A percentile compares a stretch with the other conserved stretches of the same genome.
These are phyloP conservation scores for Lipomyces starkeyi DNA, from an alignment of 805 yeast genomes.

Conservation along the genomic window DNA sequence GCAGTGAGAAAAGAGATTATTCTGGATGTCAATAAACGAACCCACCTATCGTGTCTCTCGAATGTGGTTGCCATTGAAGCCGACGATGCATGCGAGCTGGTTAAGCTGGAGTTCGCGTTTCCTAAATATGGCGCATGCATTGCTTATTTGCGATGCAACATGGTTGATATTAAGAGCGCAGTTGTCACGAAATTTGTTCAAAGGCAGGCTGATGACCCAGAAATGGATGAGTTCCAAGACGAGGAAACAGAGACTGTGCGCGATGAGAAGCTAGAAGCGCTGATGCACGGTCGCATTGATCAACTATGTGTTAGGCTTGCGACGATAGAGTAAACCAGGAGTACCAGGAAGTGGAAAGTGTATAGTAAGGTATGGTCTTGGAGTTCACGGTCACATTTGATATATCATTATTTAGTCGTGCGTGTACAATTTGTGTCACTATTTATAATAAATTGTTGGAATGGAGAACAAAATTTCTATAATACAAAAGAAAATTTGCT, in stretches of 20 bases:
- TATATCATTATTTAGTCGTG: neutral
- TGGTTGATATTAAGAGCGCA: constrained; percentile 19
- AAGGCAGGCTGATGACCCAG: neutral
- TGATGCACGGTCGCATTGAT: constrained; percentile 26
- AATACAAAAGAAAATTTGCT: neutral
- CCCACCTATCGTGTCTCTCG: constrained; percentile 27
- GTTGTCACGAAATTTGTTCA: constrained; percentile 7
- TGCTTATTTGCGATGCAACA: constrained; percentile 30
- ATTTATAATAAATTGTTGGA: neutral
- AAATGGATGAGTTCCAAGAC: constrained; percentile 9
- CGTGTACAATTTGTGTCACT: neutral
- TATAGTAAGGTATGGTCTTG: neutral
- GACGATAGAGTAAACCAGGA: neutral
- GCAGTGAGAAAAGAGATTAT: constrained; percentile 23
- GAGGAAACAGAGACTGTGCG: constrained; percentile 11
- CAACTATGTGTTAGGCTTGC: constrained; percentile 12
- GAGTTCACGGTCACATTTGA: neutral
- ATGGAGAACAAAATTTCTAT: neutral
- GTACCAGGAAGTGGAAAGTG: neutral
- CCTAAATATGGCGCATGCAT: constrained; percentile 6
- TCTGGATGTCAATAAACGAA: constrained; percentile 22
- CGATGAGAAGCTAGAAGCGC: constrained; percentile 20
- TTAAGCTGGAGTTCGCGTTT: constrained; percentile 23
- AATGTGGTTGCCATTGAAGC: constrained; percentile 29
- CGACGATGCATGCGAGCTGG: constrained; percentile 33